Conservation (phyloP, 108 stramenopile genomes). For the Fragilaria crotonensis region DNA sequence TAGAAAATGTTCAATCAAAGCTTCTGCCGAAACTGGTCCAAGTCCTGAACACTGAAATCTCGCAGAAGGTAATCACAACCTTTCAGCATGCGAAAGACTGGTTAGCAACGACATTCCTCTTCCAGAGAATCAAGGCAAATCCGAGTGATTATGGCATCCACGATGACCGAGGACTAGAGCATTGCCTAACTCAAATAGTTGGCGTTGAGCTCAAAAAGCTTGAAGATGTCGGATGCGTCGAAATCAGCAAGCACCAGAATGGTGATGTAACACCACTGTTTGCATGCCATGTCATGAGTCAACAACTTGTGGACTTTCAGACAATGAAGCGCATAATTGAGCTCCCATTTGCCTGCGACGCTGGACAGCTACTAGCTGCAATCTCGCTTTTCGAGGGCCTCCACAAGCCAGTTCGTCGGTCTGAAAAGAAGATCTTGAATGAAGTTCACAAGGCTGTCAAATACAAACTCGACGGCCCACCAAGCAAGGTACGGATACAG, state of each 20-base stretch:
- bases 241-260: conserved; percentile 3
- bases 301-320: conserved; percentile 55
- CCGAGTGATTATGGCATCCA: conserved; percentile 30
- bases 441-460: conserved; percentile 66
- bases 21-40: conserved; percentile 56
- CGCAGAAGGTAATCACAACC: conserved; percentile 62
- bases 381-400: conserved; percentile 54
- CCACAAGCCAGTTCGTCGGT: conserved; percentile 55
- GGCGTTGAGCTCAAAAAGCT: not conserved
- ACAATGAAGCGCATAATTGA: conserved; percentile 59
- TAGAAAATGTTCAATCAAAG: conserved; percentile 65
- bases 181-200: not conserved
- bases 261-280: conserved; percentile 29
- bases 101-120: conserved; percentile 64
- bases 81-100: conserved; percentile 47
- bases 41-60: conserved; percentile 75
- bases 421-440: conserved; percentile 76
- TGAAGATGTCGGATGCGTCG: conserved; percentile 4
- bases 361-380: conserved; percentile 51
- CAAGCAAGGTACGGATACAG: conserved; percentile 70
- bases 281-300: conserved; percentile 68
- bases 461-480: conserved; percentile 67
- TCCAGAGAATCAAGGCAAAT: conserved; percentile 31
- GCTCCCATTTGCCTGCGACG: conserved; percentile 50
- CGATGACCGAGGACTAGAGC: conserved; percentile 5